Conservation (phyloP, 148 eudicot genomes). For the Fagopyrum esculentum region DNA sequence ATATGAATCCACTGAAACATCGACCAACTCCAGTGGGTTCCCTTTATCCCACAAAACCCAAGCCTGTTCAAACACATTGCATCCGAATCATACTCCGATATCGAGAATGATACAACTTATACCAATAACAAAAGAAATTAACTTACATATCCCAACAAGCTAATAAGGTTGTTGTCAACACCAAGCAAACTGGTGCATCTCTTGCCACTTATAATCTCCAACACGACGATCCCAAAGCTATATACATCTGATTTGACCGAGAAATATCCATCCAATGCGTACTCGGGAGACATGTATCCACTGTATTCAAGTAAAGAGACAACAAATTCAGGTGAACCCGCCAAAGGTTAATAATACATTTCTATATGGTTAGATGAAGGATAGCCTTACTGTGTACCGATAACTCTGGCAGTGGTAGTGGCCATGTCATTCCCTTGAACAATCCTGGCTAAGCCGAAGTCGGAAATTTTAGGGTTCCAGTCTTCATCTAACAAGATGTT, state of each 20-base stretch:
- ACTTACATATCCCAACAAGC: conserved; percentile 15
- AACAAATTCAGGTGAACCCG: background rate
- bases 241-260: conserved; percentile 18
- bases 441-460: conserved; percentile 55
- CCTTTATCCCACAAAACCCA: background rate
- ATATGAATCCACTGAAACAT: background rate
- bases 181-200: background rate
- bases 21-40: background rate
- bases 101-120: no score
- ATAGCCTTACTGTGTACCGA: conserved; percentile 54
- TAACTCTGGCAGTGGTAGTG: conserved; percentile 45
- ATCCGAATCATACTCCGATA: background rate
- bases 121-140: no score
- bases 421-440: conserved; percentile 38
- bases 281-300: conserved; percentile 20
- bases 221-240: conserved; percentile 14
- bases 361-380: background rate
- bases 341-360: no score
- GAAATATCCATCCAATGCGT: conserved; percentile 14
- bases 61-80: background rate
- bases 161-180: background rate
- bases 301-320: background rate
- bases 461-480: conserved; percentile 51
- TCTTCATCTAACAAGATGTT: conserved; percentile 43
- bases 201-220: conserved; percentile 18